phyloP scores from a whole-genome alignment of 345 rosid genomes.

The Syzygium grande region DNA sequence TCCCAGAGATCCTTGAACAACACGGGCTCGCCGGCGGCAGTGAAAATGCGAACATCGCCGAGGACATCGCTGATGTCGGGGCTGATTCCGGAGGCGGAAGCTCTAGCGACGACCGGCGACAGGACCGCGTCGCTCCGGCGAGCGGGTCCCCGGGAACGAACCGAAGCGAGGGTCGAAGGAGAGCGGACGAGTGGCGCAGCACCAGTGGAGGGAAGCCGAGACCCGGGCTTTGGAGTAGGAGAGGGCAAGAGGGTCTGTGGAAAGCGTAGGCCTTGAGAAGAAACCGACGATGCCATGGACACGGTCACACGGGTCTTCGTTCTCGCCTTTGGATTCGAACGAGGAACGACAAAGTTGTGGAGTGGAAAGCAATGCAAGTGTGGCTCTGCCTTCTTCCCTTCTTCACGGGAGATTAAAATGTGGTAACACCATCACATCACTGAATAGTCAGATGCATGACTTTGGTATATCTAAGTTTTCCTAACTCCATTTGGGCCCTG shows the following conservation, averaged over 20 bases:
- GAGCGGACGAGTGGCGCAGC: not conserved
- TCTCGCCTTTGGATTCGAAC: not conserved
- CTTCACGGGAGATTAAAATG: not conserved
- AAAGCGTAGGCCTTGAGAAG: constrained; percentile 16
- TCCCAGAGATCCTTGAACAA: constrained; percentile 76
- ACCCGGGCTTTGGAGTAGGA: not conserved
- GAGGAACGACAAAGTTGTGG: not conserved
- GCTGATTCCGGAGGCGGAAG: constrained; percentile 24
- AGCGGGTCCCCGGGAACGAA: not conserved
- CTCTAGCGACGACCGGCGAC: constrained; percentile 16
- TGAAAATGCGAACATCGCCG: constrained; percentile 52
- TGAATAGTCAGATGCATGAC: not conserved
- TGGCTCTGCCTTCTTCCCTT: not conserved
- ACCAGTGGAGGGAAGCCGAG: not conserved
- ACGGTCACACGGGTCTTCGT: not conserved
- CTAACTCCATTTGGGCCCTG: not conserved
- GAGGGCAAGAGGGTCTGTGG: constrained; percentile 1
- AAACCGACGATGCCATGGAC: constrained; percentile 11
- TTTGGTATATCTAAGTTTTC: not conserved
- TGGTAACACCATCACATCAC: not conserved
- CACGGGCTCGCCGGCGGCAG: constrained; percentile 55
- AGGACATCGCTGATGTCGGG: constrained; percentile 34
- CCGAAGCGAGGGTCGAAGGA: not conserved
- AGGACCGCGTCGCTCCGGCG: not conserved
- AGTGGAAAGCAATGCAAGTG: not conserved